Evolutionary conservation across 2,329 filamentous ascomycete species (phyloP).

Genomic region (Colletotrichum tabaci): DNA sequence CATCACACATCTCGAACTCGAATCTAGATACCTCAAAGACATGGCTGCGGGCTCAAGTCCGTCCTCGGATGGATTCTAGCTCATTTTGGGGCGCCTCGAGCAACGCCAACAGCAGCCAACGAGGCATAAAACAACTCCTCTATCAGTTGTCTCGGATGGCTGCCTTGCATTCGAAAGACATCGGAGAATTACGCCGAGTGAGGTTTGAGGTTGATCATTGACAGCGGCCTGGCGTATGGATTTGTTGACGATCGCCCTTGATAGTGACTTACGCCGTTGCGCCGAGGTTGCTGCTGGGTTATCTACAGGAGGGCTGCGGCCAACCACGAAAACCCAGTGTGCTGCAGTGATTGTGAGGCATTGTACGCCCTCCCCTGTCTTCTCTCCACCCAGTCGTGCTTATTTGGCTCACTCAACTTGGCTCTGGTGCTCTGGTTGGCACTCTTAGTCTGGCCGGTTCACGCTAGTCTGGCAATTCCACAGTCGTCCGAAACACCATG

Average conservation of each 20-base stretch:
- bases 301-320: not conserved
- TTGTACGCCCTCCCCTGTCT: not conserved
- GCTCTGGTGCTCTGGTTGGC: not conserved
- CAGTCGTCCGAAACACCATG: not conserved
- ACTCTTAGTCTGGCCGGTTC: not conserved
- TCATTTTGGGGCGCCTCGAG: not conserved
- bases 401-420: not conserved
- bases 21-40: not conserved
- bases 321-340: not conserved
- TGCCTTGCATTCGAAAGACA: not conserved
- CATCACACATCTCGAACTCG: not conserved
- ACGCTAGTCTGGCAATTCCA: not conserved
- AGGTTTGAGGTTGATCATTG: conserved; percentile 12
- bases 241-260: conserved; percentile 21
- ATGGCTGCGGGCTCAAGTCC: not conserved
- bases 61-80: not conserved
- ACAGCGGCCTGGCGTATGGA: conserved; percentile 13
- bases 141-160: not conserved
- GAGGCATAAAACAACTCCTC: not conserved
- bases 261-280: conserved; percentile 14
- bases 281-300: not conserved
- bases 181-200: conserved; percentile 36
- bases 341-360: not conserved
- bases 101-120: not conserved
- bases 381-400: not conserved